Base-by-base conservation (phyloP, 148 eudicot genomes). In the Rheum nobile region DNA sequence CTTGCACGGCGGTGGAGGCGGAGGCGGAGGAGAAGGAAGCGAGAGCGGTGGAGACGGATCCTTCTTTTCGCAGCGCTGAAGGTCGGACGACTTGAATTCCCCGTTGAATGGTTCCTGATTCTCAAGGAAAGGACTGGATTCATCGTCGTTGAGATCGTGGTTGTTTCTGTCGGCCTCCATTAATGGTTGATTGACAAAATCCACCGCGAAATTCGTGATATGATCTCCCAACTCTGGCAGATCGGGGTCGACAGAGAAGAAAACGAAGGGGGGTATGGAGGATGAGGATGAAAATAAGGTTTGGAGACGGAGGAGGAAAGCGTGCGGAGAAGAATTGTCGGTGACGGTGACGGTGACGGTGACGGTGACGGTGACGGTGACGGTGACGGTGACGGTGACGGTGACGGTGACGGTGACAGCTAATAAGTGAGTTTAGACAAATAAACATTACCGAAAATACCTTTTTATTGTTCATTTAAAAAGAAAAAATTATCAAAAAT, bases 91-190 rank as follows among this genome's bases (percentile, higher is more conserved):
- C 26, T 77, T 71, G 44, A 35, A 32, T 0, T 55, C 22, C 39
- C 63, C 75, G 9, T 74, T 47, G 1, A 28, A 44, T 4, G 61
- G 38, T 17, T 71, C 77, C 28, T 81, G 81, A 17, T 78, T 76
- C 6, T 74, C 43, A 26, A 91, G 52, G 29, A 91, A 84, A 26
- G 93, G 91, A 77, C 55, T 85, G 31, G 92, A 83, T 85, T 90
- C 96, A 59, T 84, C 88, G 34, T 16, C 34, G 12, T 26, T 12
- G 14, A 9, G 32, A 13, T 70, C 29, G 26, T 70, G 72, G 47
- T 70, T n/a, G 47, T 3, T 70, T 12, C 24, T 46, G 72, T 83
- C 74, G 72, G 78, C 78, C 26, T 82, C 89, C 89, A 85, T 85
- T 80, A 71, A 61, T 71, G 67, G 24, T n/a, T 12, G 34, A 71